Evolutionary conservation across 805 yeast genomes (phyloP).

Genomic region (Suhomyces vadensis): DNA sequence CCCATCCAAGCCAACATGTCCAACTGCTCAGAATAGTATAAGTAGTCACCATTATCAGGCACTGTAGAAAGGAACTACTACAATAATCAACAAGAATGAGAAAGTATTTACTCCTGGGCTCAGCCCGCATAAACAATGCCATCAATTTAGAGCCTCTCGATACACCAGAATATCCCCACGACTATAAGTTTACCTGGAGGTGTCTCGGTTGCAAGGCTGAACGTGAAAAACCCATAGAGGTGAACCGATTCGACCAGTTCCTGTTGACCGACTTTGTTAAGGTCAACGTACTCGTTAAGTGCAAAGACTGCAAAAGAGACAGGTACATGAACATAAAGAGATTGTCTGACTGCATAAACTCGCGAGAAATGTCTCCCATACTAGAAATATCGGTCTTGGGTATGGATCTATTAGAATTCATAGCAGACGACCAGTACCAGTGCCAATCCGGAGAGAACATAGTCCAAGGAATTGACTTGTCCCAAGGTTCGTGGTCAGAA

Average conservation of each 20-base stretch:
- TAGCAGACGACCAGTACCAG: constrained; percentile 11
- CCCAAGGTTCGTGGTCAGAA: constrained; percentile 7
- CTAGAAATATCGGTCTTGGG: constrained; percentile 5
- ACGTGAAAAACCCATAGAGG: constrained; percentile 7
- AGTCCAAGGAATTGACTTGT: constrained; percentile 8
- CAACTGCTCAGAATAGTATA: no score
- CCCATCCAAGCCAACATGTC: no score
- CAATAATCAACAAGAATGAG: constrained; percentile 1
- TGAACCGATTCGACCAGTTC: constrained; percentile 4
- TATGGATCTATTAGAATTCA: constrained; percentile 6
- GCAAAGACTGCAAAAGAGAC: constrained; percentile 10
- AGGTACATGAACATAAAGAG: constrained; percentile 8
- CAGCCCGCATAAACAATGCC: constrained; percentile 7
- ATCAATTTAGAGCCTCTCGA: constrained; percentile 10
- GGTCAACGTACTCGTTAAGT: constrained; percentile 8
- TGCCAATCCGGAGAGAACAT: neutral
- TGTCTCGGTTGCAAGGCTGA: constrained; percentile 6
- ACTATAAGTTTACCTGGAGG: constrained; percentile 8
- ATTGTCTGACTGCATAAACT: neutral
- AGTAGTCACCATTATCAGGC: neutral
- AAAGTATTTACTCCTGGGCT: constrained; percentile 3
- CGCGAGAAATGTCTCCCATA: neutral
- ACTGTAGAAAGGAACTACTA: no score
- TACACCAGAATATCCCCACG: constrained; percentile 6
- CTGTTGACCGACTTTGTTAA: constrained; percentile 4